These are phyloP conservation scores for Eremothecium gossypii DNA, from an alignment of 1,139 yeast genomes.

Conservation along the genomic window DNA sequence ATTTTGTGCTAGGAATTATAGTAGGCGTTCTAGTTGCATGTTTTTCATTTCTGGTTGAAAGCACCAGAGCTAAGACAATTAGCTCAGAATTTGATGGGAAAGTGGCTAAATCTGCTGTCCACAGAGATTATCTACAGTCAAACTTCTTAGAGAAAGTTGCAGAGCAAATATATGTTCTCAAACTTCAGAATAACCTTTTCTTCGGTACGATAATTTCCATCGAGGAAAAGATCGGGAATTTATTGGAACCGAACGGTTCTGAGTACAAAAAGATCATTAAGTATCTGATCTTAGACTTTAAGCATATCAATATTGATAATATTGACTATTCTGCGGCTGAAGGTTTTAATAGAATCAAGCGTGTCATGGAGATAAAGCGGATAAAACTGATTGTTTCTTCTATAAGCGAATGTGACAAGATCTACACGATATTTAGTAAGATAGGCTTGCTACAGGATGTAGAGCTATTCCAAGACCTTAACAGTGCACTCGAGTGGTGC, in stretches of 20 bases:
- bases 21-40: conserved; percentile 90
- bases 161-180: conserved; percentile 78
- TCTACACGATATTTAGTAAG: conserved; percentile 55
- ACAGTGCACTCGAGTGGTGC: conserved; percentile 92
- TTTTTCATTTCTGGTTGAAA: conserved; percentile 82
- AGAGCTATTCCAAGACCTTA: conserved; percentile 45
- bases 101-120: conserved; percentile 84
- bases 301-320: conserved; percentile 56
- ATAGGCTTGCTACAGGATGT: conserved; percentile 58
- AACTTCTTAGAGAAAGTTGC: conserved; percentile 81
- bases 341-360: conserved; percentile 81
- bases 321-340: conserved; percentile 96
- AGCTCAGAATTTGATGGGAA: conserved; percentile 78
- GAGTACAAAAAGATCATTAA: conserved; percentile 38
- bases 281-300: conserved; percentile 76
- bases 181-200: conserved; percentile 78
- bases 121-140: conserved; percentile 85
- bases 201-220: conserved; percentile 94
- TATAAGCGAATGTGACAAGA: conserved; percentile 55
- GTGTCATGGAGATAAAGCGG: conserved; percentile 58
- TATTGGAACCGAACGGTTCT: conserved; percentile 49
- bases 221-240: conserved; percentile 59
- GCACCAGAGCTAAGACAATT: conserved; percentile 76
- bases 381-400: conserved; percentile 75
- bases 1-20: conserved; percentile 85